Evolutionary conservation across 1,284 basidiomycete species (phyloP).

Genomic region (Fomitopsis schrenkii): DNA sequence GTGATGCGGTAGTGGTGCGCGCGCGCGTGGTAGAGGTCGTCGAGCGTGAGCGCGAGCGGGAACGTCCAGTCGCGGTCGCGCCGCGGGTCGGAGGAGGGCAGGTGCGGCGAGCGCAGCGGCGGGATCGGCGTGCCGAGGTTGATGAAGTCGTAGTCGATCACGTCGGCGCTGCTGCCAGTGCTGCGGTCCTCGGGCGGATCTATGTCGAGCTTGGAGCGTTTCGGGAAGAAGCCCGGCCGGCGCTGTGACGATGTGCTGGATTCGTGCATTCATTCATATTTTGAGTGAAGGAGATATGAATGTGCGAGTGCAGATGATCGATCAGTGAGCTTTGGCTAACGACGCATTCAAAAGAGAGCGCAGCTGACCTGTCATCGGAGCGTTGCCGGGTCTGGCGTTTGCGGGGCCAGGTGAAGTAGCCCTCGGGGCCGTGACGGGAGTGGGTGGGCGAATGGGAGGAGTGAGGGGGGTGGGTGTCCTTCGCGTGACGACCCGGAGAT

Average conservation of each 20-base stretch:
- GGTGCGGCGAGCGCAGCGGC: conserved; percentile 28
- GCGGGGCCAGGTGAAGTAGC: conserved; percentile 1
- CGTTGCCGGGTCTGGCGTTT: conserved; percentile 4
- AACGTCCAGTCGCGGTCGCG: conserved; percentile 47
- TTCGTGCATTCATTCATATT: background rate
- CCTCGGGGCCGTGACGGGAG: background rate
- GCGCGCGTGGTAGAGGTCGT: conserved; percentile 83
- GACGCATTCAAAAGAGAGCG: background rate
- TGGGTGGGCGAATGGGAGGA: background rate
- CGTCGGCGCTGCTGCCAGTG: background rate
- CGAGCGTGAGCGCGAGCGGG: conserved; percentile 74
- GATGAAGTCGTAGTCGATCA: conserved; percentile 27
- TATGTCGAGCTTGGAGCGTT: conserved; percentile 21
- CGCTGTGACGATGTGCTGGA: conserved; percentile 1
- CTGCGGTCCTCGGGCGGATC: conserved; percentile 5
- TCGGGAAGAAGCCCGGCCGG: conserved; percentile 8
- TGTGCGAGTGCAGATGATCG: background rate
- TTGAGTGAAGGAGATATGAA: background rate
- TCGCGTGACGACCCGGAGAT: background rate
- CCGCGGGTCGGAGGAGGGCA: background rate
- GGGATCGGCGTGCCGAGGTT: conserved; percentile 31
- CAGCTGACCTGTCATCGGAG: conserved; percentile 7
- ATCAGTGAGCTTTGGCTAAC: too few species aligned
- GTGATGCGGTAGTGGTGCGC: conserved; percentile 80
- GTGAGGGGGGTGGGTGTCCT: background rate